These are phyloP conservation scores for Pythium aristosporum DNA, from an alignment of 352 stramenopile species.

Conservation along the genomic window DNA sequence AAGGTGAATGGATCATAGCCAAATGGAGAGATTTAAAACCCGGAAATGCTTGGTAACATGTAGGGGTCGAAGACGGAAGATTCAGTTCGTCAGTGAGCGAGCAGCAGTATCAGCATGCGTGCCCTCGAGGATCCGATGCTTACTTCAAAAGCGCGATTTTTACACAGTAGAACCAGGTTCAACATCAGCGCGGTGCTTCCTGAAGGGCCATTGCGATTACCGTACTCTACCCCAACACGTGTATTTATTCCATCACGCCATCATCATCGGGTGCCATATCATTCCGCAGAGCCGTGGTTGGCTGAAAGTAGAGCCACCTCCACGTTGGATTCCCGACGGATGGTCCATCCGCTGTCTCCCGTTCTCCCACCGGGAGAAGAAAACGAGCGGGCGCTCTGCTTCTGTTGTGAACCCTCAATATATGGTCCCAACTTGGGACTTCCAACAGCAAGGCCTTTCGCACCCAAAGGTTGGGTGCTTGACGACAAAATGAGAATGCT, in stretches of 20 bases:
- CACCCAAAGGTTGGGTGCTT: no score
- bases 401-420: neutral
- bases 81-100: no score
- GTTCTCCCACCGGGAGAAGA: neutral
- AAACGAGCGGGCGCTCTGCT: neutral
- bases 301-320: constrained; percentile 1
- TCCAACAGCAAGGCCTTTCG: no score
- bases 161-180: neutral
- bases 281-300: constrained; percentile 6
- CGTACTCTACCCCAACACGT: no score
- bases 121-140: neutral
- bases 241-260: neutral
- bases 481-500: no score
- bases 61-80: no score
- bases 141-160: neutral
- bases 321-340: neutral
- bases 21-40: no score
- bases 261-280: constrained; percentile 4
- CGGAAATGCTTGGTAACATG: no score
- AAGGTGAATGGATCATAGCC: no score
- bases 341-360: neutral
- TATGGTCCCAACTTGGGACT: neutral
- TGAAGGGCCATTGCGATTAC: no score
- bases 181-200: neutral
- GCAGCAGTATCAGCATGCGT: no score